Evolutionary conservation across 148 eudicot genomes (phyloP).

Genomic region (Spergularia bocconei): DNA sequence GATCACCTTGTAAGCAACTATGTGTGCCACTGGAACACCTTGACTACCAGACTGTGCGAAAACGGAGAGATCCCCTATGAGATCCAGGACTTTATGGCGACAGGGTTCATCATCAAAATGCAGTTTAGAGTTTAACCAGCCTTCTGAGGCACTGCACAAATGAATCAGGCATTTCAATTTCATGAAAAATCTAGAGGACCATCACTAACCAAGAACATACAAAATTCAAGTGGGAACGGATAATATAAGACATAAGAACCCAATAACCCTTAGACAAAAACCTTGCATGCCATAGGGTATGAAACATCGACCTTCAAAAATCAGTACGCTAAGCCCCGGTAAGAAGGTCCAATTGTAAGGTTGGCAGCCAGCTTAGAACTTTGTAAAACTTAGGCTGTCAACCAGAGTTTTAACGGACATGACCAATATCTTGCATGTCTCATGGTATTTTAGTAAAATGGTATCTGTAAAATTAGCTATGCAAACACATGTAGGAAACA

Average conservation of each 20-base stretch:
- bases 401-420: too few species aligned
- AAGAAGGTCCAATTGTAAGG: too few species aligned
- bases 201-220: neutral
- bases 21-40: constrained; percentile 82
- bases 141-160: constrained; percentile 53
- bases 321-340: too few species aligned
- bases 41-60: constrained; percentile 78
- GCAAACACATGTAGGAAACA: too few species aligned
- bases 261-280: neutral
- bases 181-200: neutral
- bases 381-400: too few species aligned
- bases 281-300: neutral
- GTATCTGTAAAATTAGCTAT: too few species aligned
- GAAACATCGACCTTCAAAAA: too few species aligned
- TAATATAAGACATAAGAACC: neutral
- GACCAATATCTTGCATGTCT: too few species aligned
- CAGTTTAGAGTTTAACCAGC: constrained; percentile 84
- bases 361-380: too few species aligned
- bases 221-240: neutral
- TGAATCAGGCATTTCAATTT: neutral
- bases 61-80: constrained; percentile 88
- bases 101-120: constrained; percentile 77
- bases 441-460: too few species aligned
- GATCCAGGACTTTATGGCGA: constrained; percentile 91
- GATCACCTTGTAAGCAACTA: constrained; percentile 76